Evolutionary conservation across 495 filamentous ascomycete genomes (phyloP), one percentile per base, ranked within the genome.

Genomic region (Clohesyomyces aquaticus): DNA sequence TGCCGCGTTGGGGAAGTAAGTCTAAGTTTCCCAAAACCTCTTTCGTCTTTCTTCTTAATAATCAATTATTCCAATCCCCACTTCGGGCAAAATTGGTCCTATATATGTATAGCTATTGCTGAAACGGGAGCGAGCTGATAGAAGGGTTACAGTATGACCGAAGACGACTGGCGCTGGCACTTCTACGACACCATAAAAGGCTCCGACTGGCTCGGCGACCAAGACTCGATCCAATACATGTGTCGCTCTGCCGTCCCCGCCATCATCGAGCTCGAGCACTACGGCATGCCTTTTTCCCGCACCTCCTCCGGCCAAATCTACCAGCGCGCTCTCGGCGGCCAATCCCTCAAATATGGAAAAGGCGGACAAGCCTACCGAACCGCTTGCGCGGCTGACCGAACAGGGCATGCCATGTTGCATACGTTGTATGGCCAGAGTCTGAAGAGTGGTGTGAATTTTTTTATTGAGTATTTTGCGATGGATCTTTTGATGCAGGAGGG

Each of bases 161-260:
- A 84, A 75, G 94, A 98, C 77, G 92, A 98, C 81, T 98, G 93
- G 94, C 87, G 92, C 77, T 98, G 93, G 93, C 94, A 98, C 83
- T 96, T 96, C 91, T 98, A 98, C 83, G 94, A 98, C 78, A 98
- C 94, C 42, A 94, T 98, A 67, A 98, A 98, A 83, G 94, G 94
- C 70, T 94, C 90, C 57, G 94, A 98, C 83, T 98, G 94, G 94
- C 85, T 98, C 27, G 94, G 94, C 76, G 94, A 98, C 79, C 94
- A 98, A 81, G 94, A 98, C 78, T 94, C 94, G 46, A 98, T 98
- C 74, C 94, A 98, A 78, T 98, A 98, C 82, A 98, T 98, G 94
- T 96, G 93, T 63, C 84, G 91, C 57, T 93, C 96, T 78, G 94
- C 94, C 27, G 91, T 95, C 27, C 84, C 86, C 56, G 91, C 88